A percentile compares a stretch with the other conserved stretches of the same genome.
Evolutionary conservation across 1,284 basidiomycete genomes (phyloP).

Genomic region (Leccinum subatratum): DNA sequence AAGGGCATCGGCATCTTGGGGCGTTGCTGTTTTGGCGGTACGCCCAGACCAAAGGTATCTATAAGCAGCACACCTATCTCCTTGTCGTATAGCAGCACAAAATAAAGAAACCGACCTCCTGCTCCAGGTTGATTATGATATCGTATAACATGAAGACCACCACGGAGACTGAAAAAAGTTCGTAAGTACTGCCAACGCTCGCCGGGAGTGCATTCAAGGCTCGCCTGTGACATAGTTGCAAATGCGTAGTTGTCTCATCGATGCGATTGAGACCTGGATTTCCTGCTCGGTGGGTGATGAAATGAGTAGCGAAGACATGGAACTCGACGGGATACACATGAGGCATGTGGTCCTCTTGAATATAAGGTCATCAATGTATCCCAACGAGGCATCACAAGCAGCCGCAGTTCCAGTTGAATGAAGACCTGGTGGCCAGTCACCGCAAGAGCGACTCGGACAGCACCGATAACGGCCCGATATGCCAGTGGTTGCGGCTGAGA

Average conservation of each 20-base stretch:
- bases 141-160: constrained; percentile 22
- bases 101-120: constrained; percentile 12
- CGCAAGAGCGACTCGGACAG: neutral
- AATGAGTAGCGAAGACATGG: constrained; percentile 11
- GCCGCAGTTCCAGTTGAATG: neutral
- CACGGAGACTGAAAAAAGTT: constrained; percentile 15
- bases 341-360: neutral
- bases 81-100: neutral
- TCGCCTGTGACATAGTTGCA: constrained; percentile 16
- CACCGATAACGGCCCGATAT: neutral
- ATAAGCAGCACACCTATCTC: neutral
- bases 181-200: neutral
- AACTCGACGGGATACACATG: neutral
- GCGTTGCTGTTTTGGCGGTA: neutral
- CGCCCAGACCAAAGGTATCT: constrained; percentile 23
- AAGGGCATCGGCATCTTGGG: neutral
- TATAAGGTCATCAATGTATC: neutral
- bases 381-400: neutral
- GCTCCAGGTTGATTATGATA: constrained; percentile 19
- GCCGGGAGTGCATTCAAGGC: neutral
- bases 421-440: neutral
- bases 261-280: neutral
- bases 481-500: neutral
- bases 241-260: constrained; percentile 12
- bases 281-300: constrained; percentile 6